Evolutionary conservation across 73 alveolate genomes (phyloP).

Genomic region (Blepharisma japonicum): DNA sequence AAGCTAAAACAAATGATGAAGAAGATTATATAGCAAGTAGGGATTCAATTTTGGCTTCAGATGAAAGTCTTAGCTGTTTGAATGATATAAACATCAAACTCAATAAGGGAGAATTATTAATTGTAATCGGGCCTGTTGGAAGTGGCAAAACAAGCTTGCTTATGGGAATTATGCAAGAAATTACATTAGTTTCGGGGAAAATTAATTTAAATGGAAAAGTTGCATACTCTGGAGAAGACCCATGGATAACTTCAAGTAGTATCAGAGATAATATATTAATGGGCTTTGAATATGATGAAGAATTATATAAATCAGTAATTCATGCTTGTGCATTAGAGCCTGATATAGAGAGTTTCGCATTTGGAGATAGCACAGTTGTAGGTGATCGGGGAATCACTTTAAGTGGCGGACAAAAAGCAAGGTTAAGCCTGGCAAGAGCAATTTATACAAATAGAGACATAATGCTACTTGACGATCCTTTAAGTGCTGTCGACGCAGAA

Average conservation of each 20-base stretch:
- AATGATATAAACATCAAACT: not conserved
- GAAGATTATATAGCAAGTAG: not conserved
- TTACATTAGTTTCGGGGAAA: slow-evolving; percentile 34
- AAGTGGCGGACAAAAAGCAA: slow-evolving; percentile 97
- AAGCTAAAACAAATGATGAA: no score
- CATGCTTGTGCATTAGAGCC: slow-evolving; percentile 72
- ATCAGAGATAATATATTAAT: slow-evolving; percentile 89
- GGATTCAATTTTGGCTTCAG: no score
- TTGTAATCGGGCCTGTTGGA: slow-evolving; percentile 36
- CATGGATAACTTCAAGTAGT: slow-evolving; percentile 91
- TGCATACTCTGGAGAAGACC: slow-evolving; percentile 73
- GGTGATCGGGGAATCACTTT: slow-evolving; percentile 96
- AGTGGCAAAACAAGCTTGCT: slow-evolving; percentile 49
- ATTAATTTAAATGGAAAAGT: slow-evolving; percentile 33
- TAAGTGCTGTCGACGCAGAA: slow-evolving; percentile 61
- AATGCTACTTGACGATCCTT: slow-evolving; percentile 69
- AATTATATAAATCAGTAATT: slow-evolving; percentile 70
- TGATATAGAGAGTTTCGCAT: slow-evolving; percentile 77
- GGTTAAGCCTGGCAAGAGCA: slow-evolving; percentile 92
- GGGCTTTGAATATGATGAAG: slow-evolving; percentile 71
- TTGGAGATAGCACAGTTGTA: slow-evolving; percentile 84
- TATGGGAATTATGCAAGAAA: slow-evolving; percentile 44
- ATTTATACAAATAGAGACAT: slow-evolving; percentile 75
- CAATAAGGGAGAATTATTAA: not conserved
- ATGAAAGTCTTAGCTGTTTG: not conserved